Evolutionary conservation across 2,329 filamentous ascomycete species (phyloP).

Genomic region (Colletotrichum theobromicola): DNA sequence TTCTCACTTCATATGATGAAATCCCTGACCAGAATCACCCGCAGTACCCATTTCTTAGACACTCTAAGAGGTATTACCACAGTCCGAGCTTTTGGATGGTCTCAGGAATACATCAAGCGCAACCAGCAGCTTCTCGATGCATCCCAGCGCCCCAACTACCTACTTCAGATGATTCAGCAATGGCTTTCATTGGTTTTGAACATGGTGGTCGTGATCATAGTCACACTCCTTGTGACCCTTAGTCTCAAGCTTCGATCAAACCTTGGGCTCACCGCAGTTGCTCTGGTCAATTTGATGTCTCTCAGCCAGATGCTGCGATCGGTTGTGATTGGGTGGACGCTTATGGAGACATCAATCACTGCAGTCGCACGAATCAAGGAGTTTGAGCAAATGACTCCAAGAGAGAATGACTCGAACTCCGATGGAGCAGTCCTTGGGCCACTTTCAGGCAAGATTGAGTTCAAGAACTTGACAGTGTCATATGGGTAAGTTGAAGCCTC

Average conservation of each 20-base stretch:
- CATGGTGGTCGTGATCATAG: background rate
- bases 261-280: background rate
- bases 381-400: background rate
- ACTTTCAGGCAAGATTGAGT: background rate
- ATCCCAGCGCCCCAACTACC: conserved; percentile 62
- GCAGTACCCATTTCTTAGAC: conserved; percentile 55
- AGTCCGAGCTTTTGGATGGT: conserved; percentile 62
- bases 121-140: conserved; percentile 55
- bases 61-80: conserved; percentile 60
- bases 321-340: background rate
- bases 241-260: background rate
- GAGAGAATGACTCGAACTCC: background rate
- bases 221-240: background rate
- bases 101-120: conserved; percentile 41
- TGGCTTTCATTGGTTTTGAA: conserved; percentile 58
- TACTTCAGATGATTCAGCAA: conserved; percentile 61
- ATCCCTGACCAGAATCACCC: accelerated
- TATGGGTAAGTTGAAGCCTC: background rate
- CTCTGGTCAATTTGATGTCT: background rate
- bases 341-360: background rate
- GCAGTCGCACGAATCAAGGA: background rate
- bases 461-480: background rate
- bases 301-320: background rate
- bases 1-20: background rate
- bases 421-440: background rate